These are phyloP conservation scores for Rugonectria rugulosa DNA, from an alignment of 2,329 filamentous ascomycete species.

Conservation along the genomic window DNA sequence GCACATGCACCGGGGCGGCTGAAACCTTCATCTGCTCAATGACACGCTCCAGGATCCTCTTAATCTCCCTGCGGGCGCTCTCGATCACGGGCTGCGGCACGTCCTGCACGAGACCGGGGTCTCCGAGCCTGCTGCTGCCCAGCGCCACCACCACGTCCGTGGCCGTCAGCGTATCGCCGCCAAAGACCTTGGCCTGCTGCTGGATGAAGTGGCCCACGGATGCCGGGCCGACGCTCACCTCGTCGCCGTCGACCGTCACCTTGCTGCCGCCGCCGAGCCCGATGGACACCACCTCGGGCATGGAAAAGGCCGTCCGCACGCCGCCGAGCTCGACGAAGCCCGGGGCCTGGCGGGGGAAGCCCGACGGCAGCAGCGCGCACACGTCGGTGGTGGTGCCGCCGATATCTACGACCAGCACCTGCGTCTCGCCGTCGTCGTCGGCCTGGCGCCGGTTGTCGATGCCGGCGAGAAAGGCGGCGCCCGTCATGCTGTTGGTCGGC, in stretches of 20 bases:
- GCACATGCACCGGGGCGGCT: constrained; percentile 57
- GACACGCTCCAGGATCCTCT: constrained; percentile 56
- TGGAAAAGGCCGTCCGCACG: constrained; percentile 65
- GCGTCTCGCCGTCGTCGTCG: constrained; percentile 30
- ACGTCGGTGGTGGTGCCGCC: constrained; percentile 70
- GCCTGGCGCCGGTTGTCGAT: constrained; percentile 44
- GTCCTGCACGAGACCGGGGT: constrained; percentile 38
- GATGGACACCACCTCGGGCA: constrained; percentile 64
- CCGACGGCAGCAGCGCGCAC: constrained; percentile 63
- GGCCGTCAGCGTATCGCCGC: constrained; percentile 60
- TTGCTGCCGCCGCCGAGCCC: constrained; percentile 63
- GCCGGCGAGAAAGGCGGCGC: constrained; percentile 61
- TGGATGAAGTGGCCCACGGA: constrained; percentile 62
- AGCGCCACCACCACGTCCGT: constrained; percentile 58
- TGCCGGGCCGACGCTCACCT: constrained; percentile 60
- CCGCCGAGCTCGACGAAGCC: constrained; percentile 66
- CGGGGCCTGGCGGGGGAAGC: constrained; percentile 66
- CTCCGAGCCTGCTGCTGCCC: constrained; percentile 43
- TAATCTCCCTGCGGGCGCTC: constrained; percentile 46
- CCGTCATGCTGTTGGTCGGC: constrained; percentile 62
- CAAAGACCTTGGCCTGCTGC: constrained; percentile 58
- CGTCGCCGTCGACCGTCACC: constrained; percentile 29
- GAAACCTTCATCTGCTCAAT: constrained; percentile 66
- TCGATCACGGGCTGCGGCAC: constrained; percentile 33
- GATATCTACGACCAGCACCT: constrained; percentile 62